Evolutionary conservation across 768 basidiomycete genomes (phyloP).

Genomic region (Lactarius evosmus): DNA sequence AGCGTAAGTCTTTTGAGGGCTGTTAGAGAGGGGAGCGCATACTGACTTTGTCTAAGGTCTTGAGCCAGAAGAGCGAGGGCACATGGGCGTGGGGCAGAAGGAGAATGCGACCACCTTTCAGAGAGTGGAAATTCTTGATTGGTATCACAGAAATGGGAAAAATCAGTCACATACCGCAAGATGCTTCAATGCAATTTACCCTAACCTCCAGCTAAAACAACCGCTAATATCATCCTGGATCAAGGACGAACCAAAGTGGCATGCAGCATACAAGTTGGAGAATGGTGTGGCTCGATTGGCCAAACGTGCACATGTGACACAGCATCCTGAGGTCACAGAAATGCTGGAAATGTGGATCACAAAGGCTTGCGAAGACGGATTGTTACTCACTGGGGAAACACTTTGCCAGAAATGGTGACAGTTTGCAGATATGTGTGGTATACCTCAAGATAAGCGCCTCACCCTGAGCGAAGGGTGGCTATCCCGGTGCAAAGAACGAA

Average conservation of each 20-base stretch:
- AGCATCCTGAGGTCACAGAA: too few relatives aligned
- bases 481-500: not conserved
- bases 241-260: not conserved
- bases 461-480: too few relatives aligned
- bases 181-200: not conserved
- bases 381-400: too few relatives aligned
- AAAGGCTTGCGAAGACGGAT: not conserved
- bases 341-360: not conserved
- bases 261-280: too few relatives aligned
- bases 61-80: not conserved
- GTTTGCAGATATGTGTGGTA: not conserved
- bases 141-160: slow-evolving; percentile 1
- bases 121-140: not conserved
- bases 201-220: not conserved
- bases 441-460: not conserved
- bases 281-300: too few relatives aligned
- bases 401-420: not conserved
- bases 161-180: not conserved
- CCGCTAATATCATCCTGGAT: not conserved
- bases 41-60: not conserved
- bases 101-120: not conserved
- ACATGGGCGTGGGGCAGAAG: too few relatives aligned
- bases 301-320: too few relatives aligned
- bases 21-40: too few relatives aligned
- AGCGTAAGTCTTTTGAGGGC: not conserved